Percentiles rank a stretch among this genome's conserved stretches.
Evolutionary conservation across 139 green algal species (phyloP).

Genomic region (Chlamydomonas eustigma): DNA sequence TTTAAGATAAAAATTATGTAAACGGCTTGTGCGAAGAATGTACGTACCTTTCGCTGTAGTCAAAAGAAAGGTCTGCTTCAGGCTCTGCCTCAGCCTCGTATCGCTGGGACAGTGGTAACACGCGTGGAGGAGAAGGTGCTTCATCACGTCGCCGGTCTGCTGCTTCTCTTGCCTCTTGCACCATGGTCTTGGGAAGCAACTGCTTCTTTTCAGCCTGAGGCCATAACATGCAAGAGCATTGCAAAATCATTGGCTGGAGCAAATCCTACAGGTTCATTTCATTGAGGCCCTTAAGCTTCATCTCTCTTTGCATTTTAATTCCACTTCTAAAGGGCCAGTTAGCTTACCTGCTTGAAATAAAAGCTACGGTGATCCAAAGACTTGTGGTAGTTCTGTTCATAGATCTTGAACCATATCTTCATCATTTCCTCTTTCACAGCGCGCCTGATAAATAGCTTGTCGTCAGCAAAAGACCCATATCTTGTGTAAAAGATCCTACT

Average conservation of each 20-base stretch:
- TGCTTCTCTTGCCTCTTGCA: slow-evolving; percentile 87
- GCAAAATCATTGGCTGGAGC: background rate
- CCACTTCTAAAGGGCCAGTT: slow-evolving; percentile 7
- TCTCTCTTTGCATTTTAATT: too few relatives aligned
- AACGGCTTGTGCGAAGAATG: too few relatives aligned
- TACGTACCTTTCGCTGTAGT: slow-evolving; percentile 58
- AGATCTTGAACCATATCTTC: slow-evolving; percentile 81
- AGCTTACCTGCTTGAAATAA: slow-evolving; percentile 98
- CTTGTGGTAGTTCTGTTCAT: slow-evolving; percentile 97
- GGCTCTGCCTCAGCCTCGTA: slow-evolving; percentile 25
- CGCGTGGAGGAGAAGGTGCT: slow-evolving; percentile 32
- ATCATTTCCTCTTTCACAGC: slow-evolving; percentile 75
- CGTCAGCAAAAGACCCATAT: too few relatives aligned
- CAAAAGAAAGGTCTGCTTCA: slow-evolving; percentile 62
- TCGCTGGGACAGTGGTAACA: slow-evolving; percentile 34
- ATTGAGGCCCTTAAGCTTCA: too few relatives aligned
- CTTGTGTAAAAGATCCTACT: too few relatives aligned
- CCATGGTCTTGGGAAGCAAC: slow-evolving; percentile 82
- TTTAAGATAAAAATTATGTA: too few relatives aligned
- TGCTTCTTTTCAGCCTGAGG: slow-evolving; percentile 83
- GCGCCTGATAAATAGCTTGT: too few relatives aligned
- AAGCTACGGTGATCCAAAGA: slow-evolving; percentile 96
- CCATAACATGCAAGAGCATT: background rate
- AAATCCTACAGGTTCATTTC: background rate
- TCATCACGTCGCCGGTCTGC: slow-evolving; percentile 63